These are phyloP conservation scores for Podospora appendiculata DNA, from an alignment of 495 filamentous ascomycete species.

Conservation along the genomic window DNA sequence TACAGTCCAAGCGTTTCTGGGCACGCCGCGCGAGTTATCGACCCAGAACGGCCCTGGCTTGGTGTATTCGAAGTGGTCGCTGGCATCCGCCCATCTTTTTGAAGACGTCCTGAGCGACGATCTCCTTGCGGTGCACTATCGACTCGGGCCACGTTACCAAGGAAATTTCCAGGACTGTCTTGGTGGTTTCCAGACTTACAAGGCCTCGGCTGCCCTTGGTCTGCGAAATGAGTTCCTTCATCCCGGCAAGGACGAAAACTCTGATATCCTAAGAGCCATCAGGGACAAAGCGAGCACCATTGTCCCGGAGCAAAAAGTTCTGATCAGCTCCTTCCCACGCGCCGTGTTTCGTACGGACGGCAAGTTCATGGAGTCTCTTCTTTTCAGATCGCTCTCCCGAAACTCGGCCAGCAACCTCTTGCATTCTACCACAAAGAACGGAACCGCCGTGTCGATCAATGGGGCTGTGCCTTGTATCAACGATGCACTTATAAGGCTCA, in stretches of 20 bases:
- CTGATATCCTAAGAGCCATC: slow-evolving; percentile 85
- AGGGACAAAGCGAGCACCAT: slow-evolving; percentile 72
- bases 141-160: slow-evolving; percentile 81
- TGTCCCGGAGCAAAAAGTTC: slow-evolving; percentile 71
- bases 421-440: slow-evolving; percentile 61
- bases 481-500: slow-evolving; percentile 68
- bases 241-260: slow-evolving; percentile 83
- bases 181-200: slow-evolving; percentile 94
- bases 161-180: slow-evolving; percentile 96
- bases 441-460: slow-evolving; percentile 78
- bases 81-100: slow-evolving; percentile 82
- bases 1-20: slow-evolving; percentile 84
- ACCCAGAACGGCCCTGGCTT: slow-evolving; percentile 69
- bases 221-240: slow-evolving; percentile 87
- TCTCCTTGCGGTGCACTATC: slow-evolving; percentile 80
- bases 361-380: slow-evolving; percentile 61
- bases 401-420: slow-evolving; percentile 65
- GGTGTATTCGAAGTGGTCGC: slow-evolving; percentile 73
- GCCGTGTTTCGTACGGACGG: slow-evolving; percentile 73
- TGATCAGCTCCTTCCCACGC: slow-evolving; percentile 75
- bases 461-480: slow-evolving; percentile 82
- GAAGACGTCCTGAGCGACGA: slow-evolving; percentile 86
- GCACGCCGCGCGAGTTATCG: slow-evolving; percentile 86
- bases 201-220: slow-evolving; percentile 85
- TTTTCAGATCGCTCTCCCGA: slow-evolving; percentile 69